Percentiles rank a stretch among this genome's conserved stretches.
These are phyloP conservation scores for Ganoderma meredithae DNA, from an alignment of 1,284 basidiomycete genomes.

Conservation along the genomic window DNA sequence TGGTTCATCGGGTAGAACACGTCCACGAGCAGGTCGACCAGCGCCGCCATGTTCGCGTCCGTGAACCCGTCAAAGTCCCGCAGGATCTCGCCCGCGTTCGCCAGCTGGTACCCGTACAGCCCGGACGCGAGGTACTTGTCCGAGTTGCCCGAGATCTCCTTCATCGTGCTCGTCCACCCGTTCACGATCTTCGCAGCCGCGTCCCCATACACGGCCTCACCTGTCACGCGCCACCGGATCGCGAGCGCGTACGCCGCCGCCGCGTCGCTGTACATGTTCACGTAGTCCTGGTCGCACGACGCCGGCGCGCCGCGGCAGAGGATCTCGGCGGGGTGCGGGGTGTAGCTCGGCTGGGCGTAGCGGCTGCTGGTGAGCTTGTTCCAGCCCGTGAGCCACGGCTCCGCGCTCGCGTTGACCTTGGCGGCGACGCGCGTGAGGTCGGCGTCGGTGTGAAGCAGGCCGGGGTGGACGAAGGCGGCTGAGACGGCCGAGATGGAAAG, in stretches of 20 bases:
- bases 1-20: conserved; percentile 24
- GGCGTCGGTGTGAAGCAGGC: conserved; percentile 15
- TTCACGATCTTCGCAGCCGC: conserved; percentile 13
- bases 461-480: conserved; percentile 18
- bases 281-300: conserved; percentile 17
- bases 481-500: not conserved
- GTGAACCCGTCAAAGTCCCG: conserved; percentile 14
- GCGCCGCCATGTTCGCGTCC: conserved; percentile 9
- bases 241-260: conserved; percentile 17
- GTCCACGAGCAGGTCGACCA: conserved; percentile 13
- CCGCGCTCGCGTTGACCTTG: conserved; percentile 9
- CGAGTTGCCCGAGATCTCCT: conserved; percentile 19
- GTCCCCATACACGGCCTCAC: conserved; percentile 12
- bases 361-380: conserved; percentile 18
- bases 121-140: conserved; percentile 20
- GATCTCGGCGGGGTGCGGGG: conserved; percentile 11
- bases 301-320: conserved; percentile 14
- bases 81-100: conserved; percentile 19
- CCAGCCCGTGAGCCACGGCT: conserved; percentile 20
- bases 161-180: conserved; percentile 17
- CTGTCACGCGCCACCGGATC: conserved; percentile 12
- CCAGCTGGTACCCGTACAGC: conserved; percentile 21
- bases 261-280: conserved; percentile 17
- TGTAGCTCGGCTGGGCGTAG: conserved; percentile 17
- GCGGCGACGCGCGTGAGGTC: conserved; percentile 10